phyloP scores from a whole-genome alignment of 352 stramenopile genomes.

The Phytophthora palmivora region DNA sequence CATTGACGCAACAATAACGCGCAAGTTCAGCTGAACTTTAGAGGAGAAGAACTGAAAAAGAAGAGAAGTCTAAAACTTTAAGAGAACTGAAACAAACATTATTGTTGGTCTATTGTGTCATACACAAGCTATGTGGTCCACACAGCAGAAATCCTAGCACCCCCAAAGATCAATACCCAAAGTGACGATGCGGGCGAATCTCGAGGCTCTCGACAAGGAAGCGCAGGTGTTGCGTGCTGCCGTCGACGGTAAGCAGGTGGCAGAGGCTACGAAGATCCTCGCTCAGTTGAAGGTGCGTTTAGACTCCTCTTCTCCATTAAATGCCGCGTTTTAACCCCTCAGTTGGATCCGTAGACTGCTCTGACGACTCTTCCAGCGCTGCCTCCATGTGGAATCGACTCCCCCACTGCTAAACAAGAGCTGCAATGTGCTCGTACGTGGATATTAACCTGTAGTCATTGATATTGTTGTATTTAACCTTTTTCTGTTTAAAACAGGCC shows the following conservation, averaged over 20 bases:
- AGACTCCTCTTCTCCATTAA: not conserved
- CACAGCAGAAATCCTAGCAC: no score
- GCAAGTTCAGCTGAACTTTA: no score
- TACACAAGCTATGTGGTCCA: no score
- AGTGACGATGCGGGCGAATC: constrained; percentile 40
- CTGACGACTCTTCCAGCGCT: constrained; percentile 87
- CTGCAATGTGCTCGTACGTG: constrained; percentile 77
- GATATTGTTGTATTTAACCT: not conserved
- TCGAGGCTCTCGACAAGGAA: constrained; percentile 66
- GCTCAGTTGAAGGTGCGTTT: constrained; percentile 67
- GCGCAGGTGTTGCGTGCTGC: constrained; percentile 67
- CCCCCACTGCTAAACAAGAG: constrained; percentile 68
- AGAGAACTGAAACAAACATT: no score
- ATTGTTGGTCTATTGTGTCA: no score
- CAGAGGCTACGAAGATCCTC: constrained; percentile 54
- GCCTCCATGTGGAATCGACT: constrained; percentile 64
- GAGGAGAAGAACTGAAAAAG: no score
- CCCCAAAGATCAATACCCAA: constrained; percentile 21
- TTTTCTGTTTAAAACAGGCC: constrained; percentile 38
- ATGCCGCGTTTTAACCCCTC: not conserved
- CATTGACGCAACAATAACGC: no score
- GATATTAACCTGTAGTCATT: not conserved
- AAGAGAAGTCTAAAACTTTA: no score
- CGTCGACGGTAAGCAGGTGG: constrained; percentile 56
- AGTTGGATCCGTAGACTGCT: constrained; percentile 63